Percentiles rank a stretch among this genome's conserved stretches.
phyloP scores from a whole-genome alignment of 2,329 filamentous ascomycete species.

The Coniella vitis region DNA sequence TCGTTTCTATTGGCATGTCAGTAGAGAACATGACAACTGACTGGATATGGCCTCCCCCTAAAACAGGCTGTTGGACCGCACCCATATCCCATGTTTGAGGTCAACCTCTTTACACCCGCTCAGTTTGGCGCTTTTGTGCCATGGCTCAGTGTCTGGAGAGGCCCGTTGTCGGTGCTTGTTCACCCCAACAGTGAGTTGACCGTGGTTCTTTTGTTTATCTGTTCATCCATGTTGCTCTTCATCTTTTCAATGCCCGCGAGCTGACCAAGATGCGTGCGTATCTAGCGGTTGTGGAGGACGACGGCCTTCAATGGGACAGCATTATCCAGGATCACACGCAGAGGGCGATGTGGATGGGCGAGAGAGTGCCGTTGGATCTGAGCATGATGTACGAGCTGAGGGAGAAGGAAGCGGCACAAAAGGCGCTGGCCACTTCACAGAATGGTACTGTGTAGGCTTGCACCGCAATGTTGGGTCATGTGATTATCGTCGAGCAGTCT shows the following conservation, averaged over 20 bases:
- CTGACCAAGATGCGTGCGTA: too few relatives aligned
- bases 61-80: conserved; percentile 67
- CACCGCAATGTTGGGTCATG: not conserved
- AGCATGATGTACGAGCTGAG: conserved; percentile 31
- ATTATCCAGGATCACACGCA: conserved; percentile 56
- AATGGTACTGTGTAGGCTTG: not conserved
- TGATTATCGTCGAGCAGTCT: too few relatives aligned
- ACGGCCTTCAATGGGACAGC: conserved; percentile 22
- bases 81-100: conserved; percentile 83
- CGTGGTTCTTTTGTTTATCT: too few relatives aligned
- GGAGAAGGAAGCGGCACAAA: conserved; percentile 4
- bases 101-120: conserved; percentile 76
- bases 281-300: conserved; percentile 23
- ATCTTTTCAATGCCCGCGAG: too few relatives aligned
- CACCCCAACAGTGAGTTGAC: conserved; percentile 75
- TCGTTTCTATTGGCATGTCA: not conserved
- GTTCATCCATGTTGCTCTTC: too few relatives aligned
- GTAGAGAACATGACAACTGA: too few relatives aligned
- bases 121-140: conserved; percentile 86
- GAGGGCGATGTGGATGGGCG: conserved; percentile 68
- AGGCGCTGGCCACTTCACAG: not conserved
- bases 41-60: too few relatives aligned
- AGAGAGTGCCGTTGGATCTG: conserved; percentile 55
- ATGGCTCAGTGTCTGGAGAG: conserved; percentile 77
- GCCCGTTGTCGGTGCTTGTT: conserved; percentile 69